A percentile compares a stretch with the other conserved stretches of the same genome.
phyloP scores from a whole-genome alignment of 306 rosid genomes.

The Malus fusca region DNA sequence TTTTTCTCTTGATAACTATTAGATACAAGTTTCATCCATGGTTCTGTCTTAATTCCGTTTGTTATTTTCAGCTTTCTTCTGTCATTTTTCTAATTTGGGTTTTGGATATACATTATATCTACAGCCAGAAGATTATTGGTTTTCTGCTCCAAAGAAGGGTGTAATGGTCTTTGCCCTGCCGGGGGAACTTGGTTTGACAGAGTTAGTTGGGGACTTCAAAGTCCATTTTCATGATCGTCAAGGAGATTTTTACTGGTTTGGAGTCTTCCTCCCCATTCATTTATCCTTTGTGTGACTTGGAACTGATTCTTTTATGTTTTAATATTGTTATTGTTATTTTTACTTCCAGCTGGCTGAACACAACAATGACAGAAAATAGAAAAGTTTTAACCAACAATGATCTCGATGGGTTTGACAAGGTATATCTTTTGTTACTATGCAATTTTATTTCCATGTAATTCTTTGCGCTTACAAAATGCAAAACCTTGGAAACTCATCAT shows the following conservation, averaged over 20 bases:
- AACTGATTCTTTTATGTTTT: conserved; percentile 13
- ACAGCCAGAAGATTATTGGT: conserved; percentile 97
- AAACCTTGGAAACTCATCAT: not conserved
- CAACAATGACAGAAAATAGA: conserved; percentile 86
- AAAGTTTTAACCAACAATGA: conserved; percentile 63
- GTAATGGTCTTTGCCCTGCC: conserved; percentile 96
- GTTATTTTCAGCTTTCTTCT: not conserved
- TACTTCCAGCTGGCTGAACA: conserved; percentile 84
- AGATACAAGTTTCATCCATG: conserved; percentile 10
- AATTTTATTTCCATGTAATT: not conserved
- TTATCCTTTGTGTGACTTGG: not conserved
- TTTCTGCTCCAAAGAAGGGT: conserved; percentile 95
- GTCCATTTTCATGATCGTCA: conserved; percentile 91
- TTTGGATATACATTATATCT: conserved; percentile 4
- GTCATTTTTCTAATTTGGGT: conserved; percentile 8
- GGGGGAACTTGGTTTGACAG: conserved; percentile 96
- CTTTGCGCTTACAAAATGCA: not conserved
- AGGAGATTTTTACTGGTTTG: conserved; percentile 96
- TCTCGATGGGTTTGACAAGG: conserved; percentile 97
- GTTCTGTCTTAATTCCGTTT: conserved; percentile 4
- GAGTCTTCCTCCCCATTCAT: conserved; percentile 9
- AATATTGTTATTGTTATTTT: not conserved
- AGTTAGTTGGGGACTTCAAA: conserved; percentile 86
- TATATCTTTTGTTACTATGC: conserved; percentile 7
- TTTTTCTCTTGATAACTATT: conserved; percentile 16